Evolutionary conservation across 306 rosid genomes (phyloP), one percentile per base, ranked within the genome.

Genomic region (Clitoria ternatea): DNA sequence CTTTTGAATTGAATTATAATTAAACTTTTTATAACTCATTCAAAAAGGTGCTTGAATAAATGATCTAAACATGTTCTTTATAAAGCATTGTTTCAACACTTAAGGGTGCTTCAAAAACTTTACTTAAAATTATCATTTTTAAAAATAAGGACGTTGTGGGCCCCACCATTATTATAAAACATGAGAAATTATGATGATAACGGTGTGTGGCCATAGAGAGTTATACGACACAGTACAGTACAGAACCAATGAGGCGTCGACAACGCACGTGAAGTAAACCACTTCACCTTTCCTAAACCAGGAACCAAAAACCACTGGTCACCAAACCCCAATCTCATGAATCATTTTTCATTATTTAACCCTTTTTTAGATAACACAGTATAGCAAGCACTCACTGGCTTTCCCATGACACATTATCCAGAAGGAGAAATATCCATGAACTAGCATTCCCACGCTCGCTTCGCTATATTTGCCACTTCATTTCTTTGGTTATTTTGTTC

Each of bases 201-300:
- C 22, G 48, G 52, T 55, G 57, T 37, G 67, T 55, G 69, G 69
- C 61, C 45, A 35, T 12, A 32, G 33, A 20, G 26, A 8, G 35
- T 5, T 11, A 53, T 7, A 32, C 65, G 40, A 29, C 79, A 26
- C 47, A 37, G 75, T 40, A 66, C 71, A 56, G 42, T 8, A 26
- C 1, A 7, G 10, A 24, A 9, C 86, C 77, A 81, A 89, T 85
- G 6, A 14, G 0, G 42, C 20, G 0, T 81, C 79, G 92, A 89
- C 96, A 89, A 32, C 87, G 26, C 66, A 12, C 62, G 3, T 13
- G 0, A 1, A 19, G 53, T 40, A 66, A 69, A 77, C 81, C 63
- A 39, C 81, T 22, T 75, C 63, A 24, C 73, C 82, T 86, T 83
- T 50, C 72, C 72, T 15, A 64, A 70, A 81, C 85, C 75, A 23